Percentiles rank a stretch among this genome's conserved stretches.
These are phyloP conservation scores for Fomitiporia mediterranea DNA, from an alignment of 1,284 basidiomycete species.

Conservation along the genomic window DNA sequence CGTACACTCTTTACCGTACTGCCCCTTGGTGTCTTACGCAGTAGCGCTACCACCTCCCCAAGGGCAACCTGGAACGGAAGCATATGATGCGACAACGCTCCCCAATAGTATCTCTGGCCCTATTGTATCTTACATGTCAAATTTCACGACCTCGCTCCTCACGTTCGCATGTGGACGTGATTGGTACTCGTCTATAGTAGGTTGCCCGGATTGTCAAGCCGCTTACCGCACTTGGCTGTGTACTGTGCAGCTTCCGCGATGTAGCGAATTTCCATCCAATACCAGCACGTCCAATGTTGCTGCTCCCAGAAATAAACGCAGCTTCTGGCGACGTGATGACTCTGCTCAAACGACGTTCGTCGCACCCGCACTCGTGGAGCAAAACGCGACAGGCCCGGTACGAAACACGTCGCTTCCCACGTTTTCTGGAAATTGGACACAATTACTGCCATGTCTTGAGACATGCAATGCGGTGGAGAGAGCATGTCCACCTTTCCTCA, in stretches of 20 bases:
- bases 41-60: conserved; percentile 56
- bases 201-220: conserved; percentile 70
- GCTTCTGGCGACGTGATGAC: conserved; percentile 20
- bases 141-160: conserved; percentile 68
- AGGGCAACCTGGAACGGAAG: conserved; percentile 26
- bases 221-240: conserved; percentile 82
- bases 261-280: conserved; percentile 48
- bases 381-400: conserved; percentile 34
- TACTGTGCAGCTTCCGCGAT: conserved; percentile 65
- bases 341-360: conserved; percentile 3
- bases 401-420: conserved; percentile 46
- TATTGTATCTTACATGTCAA: conserved; percentile 57
- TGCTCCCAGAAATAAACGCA: conserved; percentile 27
- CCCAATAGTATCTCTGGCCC: conserved; percentile 45
- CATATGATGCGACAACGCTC: conserved; percentile 49
- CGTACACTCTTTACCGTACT: conserved; percentile 66
- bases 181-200: conserved; percentile 71
- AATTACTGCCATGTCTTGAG: conserved; percentile 75
- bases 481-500: conserved; percentile 68
- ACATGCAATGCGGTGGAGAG: conserved; percentile 71
- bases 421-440: conserved; percentile 42
- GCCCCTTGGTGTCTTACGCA: conserved; percentile 68
- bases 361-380: conserved; percentile 41
- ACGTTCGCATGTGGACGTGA: conserved; percentile 79
- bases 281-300: conserved; percentile 26